Percentiles rank a stretch among this genome's conserved stretches.
Conservation (phyloP, 345 rosid genomes). For the Toxicodendron radicans region DNA sequence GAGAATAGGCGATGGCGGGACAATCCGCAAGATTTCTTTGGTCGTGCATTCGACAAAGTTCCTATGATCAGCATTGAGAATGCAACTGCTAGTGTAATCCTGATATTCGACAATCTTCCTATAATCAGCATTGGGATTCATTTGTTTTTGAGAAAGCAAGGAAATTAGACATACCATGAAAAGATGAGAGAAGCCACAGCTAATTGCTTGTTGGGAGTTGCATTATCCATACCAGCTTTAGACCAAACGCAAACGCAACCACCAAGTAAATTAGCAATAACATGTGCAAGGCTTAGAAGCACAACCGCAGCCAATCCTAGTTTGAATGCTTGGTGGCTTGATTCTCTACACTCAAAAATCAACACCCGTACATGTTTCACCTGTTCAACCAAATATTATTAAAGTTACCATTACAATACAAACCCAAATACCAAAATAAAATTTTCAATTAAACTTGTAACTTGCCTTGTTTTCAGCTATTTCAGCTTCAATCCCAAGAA, state of each 20-base stretch:
- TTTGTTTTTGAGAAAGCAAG: not conserved
- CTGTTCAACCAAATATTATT: slow-evolving; percentile 33
- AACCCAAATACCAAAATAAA: not conserved
- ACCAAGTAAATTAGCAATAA: too few relatives aligned
- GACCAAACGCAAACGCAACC: too few relatives aligned
- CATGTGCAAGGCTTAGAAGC: too few relatives aligned
- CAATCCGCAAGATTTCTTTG: slow-evolving; percentile 65
- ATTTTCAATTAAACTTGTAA: not conserved
- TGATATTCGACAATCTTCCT: slow-evolving; percentile 16
- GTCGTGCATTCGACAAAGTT: slow-evolving; percentile 59
- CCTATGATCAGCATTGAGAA: slow-evolving; percentile 77
- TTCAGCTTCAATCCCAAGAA: slow-evolving; percentile 63
- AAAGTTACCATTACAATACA: not conserved
- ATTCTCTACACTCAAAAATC: slow-evolving; percentile 83
- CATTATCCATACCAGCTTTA: too few relatives aligned
- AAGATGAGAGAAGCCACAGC: slow-evolving; percentile 81
- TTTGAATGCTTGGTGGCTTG: slow-evolving; percentile 53
- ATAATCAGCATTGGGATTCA: not conserved
- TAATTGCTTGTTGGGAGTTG: too few relatives aligned
- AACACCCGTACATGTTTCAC: slow-evolving; percentile 66
- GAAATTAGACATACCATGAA: slow-evolving; percentile 53
- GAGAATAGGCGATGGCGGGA: slow-evolving; percentile 60
- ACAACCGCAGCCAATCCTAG: too few relatives aligned
- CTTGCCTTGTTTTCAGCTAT: slow-evolving; percentile 53
- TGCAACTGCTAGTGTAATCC: slow-evolving; percentile 67